Conservation (phyloP, 805 yeast species). For the Metschnikowia drakensbergensis region DNA sequence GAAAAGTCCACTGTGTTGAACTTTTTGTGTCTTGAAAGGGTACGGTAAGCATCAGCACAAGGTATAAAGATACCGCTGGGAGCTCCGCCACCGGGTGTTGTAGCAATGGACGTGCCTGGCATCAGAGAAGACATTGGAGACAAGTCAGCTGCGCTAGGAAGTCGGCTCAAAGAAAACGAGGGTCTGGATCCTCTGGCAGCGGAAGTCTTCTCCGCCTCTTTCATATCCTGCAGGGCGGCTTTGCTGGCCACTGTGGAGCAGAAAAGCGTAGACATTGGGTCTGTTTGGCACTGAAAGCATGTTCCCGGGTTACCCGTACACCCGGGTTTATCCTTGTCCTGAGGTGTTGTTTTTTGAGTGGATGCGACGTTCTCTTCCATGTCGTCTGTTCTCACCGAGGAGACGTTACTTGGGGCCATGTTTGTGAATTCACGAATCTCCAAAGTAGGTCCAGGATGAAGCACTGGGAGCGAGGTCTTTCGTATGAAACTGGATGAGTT, state of each 20-base stretch:
- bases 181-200: constrained; percentile 4
- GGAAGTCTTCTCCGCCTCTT: constrained; percentile 1
- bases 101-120: constrained; percentile 19
- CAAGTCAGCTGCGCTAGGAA: constrained; percentile 1
- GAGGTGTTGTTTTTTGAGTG: constrained; percentile 1
- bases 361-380: not conserved
- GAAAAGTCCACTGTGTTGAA: constrained; percentile 72
- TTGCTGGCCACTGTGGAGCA: constrained; percentile 79
- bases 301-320: constrained; percentile 90
- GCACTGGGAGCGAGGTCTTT: constrained; percentile 46
- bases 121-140: constrained; percentile 1
- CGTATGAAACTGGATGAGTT: constrained; percentile 24
- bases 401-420: constrained; percentile 37
- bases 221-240: constrained; percentile 23
- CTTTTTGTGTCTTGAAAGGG: constrained; percentile 76
- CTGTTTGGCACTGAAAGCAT: constrained; percentile 75
- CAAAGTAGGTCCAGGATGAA: constrained; percentile 62
- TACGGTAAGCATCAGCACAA: constrained; percentile 85
- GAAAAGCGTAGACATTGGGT: constrained; percentile 84
- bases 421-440: constrained; percentile 46
- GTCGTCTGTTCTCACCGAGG: constrained; percentile 23
- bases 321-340: constrained; percentile 30
- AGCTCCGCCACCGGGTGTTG: constrained; percentile 19
- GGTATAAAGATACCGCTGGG: constrained; percentile 62
- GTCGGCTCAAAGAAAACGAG: not conserved